A percentile compares a stretch with the other conserved stretches of the same genome.
These are phyloP conservation scores for Fragilaria crotonensis DNA, from an alignment of 108 stramenopile species.

Conservation along the genomic window DNA sequence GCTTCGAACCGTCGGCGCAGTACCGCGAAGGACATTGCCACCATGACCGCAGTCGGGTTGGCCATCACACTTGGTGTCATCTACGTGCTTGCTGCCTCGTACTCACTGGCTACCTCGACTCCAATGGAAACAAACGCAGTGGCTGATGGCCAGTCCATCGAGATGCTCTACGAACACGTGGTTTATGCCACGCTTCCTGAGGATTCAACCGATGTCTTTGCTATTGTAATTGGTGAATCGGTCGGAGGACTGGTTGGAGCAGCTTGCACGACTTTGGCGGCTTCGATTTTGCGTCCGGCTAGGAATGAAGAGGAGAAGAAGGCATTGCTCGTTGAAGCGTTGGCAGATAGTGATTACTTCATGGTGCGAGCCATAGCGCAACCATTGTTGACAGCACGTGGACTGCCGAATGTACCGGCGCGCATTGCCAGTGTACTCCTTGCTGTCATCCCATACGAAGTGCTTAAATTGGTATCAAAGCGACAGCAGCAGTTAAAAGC, in stretches of 20 bases:
- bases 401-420: slow-evolving; percentile 50
- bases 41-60: slow-evolving; percentile 33
- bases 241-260: slow-evolving; percentile 63
- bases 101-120: too few relatives aligned
- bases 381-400: slow-evolving; percentile 48
- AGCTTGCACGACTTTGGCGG: slow-evolving; percentile 18
- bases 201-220: slow-evolving; percentile 53
- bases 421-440: slow-evolving; percentile 41
- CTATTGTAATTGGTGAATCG: slow-evolving; percentile 65
- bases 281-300: neutral
- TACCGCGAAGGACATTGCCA: slow-evolving; percentile 25
- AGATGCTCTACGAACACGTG: slow-evolving; percentile 35
- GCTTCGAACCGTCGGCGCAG: neutral
- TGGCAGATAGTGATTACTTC: slow-evolving; percentile 79
- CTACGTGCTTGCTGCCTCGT: slow-evolving; percentile 30
- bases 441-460: slow-evolving; percentile 58
- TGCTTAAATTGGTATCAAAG: slow-evolving; percentile 38
- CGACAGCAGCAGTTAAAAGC: slow-evolving; percentile 21
- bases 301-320: neutral
- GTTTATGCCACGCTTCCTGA: slow-evolving; percentile 44
- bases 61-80: slow-evolving; percentile 29
- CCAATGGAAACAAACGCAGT: slow-evolving; percentile 4
- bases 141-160: slow-evolving; percentile 8
- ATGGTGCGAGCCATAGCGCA: slow-evolving; percentile 47
- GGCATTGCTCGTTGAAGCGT: slow-evolving; percentile 35